Evolutionary conservation across 306 rosid species (phyloP), one percentile per base, ranked within the genome.

Genomic region (Rosa lucieae): DNA sequence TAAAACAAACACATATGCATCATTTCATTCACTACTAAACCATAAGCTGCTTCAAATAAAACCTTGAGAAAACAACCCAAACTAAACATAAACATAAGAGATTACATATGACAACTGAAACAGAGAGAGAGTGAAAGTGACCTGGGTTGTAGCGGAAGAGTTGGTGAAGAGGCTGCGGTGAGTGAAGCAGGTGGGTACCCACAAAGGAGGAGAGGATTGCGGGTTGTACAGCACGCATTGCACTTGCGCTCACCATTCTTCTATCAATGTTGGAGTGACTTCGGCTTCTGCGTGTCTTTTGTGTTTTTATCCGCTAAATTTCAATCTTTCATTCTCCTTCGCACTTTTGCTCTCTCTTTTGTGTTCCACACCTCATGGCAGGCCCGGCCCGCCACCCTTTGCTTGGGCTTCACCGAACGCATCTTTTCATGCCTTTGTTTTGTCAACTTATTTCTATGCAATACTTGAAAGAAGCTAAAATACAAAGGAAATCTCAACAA

Each of bases 71-170:
- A 48, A 29, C 12, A 71, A 48, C 21, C 42, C 55, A 71, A 26
- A 9, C 52, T 12, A 71, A 23, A 71, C 59, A 39, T 3, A 66
- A 18, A 63, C 68, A 65, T 65, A 23, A 21, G 29, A 21, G 29
- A 23, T 10, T 61, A 26, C n/a, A 49, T 12, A 61, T 42, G 8
- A 1, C 5, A 23, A 74, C 6, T 42, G 39, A 8, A 17, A 21
- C 73, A 73, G 78, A 32, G 58, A 65, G 26, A 23, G 68, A 7
- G 40, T 26, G 51, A 55, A n/a, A 75, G 62, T 66, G 56, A 92
- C 94, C 94, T 82, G 84, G 82, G 37, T 71, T 79, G 85, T 72
- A 85, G 76, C 85, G 59, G 84, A 89, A 89, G 62, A 84, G 82
- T 6, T 79, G 92, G 84, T 82, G 91, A 80, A 88, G 89, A 26